phyloP scores from a whole-genome alignment of 139 green algal species.

The Helicosporidium sp. region DNA sequence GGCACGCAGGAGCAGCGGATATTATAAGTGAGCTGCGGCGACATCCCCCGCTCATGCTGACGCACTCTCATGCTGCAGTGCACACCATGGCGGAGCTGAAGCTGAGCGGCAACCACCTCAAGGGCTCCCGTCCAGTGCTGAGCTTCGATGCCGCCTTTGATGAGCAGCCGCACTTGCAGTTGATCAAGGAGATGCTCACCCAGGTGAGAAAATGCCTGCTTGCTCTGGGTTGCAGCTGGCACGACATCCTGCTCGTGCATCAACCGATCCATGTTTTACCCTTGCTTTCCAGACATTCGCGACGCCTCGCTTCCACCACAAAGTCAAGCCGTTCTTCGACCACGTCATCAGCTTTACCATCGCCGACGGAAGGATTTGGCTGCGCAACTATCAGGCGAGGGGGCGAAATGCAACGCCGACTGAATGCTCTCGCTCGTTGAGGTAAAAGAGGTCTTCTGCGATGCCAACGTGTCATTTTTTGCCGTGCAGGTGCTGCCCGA shows the following conservation, averaged over 20 bases:
- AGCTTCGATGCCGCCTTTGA: constrained; percentile 72
- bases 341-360: constrained; percentile 77
- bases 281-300: constrained; percentile 58
- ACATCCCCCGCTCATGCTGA: too few relatives aligned
- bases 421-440: too few relatives aligned
- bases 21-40: too few relatives aligned
- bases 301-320: constrained; percentile 67
- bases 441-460: too few relatives aligned
- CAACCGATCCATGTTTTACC: too few relatives aligned
- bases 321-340: constrained; percentile 94
- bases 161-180: constrained; percentile 58
- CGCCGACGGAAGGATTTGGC: constrained; percentile 74
- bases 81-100: constrained; percentile 98
- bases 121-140: constrained; percentile 63
- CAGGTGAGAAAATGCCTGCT: constrained; percentile 28
- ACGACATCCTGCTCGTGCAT: too few relatives aligned
- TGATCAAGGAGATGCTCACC: constrained; percentile 83
- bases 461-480: too few relatives aligned
- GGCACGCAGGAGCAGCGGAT: too few relatives aligned
- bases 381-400: constrained; percentile 92
- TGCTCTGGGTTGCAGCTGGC: too few relatives aligned
- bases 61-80: too few relatives aligned
- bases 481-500: constrained; percentile 45
- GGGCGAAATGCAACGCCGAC: too few relatives aligned
- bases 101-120: constrained; percentile 90